These are phyloP conservation scores for Hypoxylon lienhwacheense DNA, from an alignment of 495 filamentous ascomycete genomes.

Conservation along the genomic window DNA sequence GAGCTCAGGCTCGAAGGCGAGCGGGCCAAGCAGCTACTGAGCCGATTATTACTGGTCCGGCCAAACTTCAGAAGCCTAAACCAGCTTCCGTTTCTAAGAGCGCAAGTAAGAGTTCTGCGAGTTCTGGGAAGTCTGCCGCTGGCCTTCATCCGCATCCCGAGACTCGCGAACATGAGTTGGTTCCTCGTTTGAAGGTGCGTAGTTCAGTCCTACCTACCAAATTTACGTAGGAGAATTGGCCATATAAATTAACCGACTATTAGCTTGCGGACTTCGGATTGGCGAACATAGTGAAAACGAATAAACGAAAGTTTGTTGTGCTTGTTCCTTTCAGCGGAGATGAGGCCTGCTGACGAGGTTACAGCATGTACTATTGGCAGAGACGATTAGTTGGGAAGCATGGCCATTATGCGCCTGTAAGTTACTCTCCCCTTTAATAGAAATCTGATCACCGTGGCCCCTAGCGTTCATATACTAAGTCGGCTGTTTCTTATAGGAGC, in stretches of 20 bases:
- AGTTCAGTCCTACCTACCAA: neutral
- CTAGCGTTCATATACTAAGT: neutral
- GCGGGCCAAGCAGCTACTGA: no score
- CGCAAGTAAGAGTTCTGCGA: no score
- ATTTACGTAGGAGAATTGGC: neutral
- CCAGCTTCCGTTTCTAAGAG: no score
- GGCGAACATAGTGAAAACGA: neutral
- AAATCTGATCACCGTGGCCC: neutral
- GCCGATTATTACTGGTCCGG: no score
- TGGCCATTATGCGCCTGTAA: conserved; percentile 11
- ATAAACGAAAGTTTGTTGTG: conserved; percentile 23
- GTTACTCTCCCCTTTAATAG: neutral
- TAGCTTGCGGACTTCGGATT: conserved; percentile 29
- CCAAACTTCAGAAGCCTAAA: no score
- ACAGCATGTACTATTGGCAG: conserved; percentile 5
- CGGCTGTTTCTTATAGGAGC: conserved; percentile 10
- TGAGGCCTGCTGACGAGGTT: conserved; percentile 2
- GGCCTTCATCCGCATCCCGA: no score
- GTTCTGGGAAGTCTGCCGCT: no score
- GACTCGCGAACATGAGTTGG: neutral
- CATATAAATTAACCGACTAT: conserved; percentile 2
- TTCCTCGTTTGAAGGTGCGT: conserved; percentile 21
- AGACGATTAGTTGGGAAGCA: conserved; percentile 2
- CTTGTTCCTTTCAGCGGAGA: no score
- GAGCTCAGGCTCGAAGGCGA: no score